Conservation (phyloP, 148 eudicot species). For the Rhododendron griersonianum region DNA sequence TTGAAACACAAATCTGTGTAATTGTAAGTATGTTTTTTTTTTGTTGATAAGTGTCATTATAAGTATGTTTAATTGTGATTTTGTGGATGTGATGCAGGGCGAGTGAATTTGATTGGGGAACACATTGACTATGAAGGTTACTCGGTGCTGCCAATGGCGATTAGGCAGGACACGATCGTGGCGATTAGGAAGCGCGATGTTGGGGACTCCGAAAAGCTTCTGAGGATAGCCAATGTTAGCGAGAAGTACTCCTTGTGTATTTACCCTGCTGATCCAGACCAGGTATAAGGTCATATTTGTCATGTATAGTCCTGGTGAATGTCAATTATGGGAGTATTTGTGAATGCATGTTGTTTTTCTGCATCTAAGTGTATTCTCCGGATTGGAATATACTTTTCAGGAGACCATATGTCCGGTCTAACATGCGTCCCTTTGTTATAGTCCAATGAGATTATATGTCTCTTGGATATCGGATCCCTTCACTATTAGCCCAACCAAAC, state of each 20-base stretch:
- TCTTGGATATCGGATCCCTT: neutral
- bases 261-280: conserved; percentile 76
- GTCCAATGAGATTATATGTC: neutral
- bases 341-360: conserved; percentile 2
- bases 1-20: neutral
- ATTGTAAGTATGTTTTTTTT: neutral
- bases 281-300: conserved; percentile 35
- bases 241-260: conserved; percentile 75
- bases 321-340: neutral
- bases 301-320: neutral
- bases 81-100: conserved; percentile 8
- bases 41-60: too few species aligned
- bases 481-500: neutral
- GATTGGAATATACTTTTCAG: neutral
- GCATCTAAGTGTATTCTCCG: neutral
- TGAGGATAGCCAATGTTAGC: conserved; percentile 70
- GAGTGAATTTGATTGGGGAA: conserved; percentile 97
- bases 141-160: conserved; percentile 94
- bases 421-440: neutral
- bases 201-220: conserved; percentile 37
- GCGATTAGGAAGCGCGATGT: conserved; percentile 56
- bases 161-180: conserved; percentile 80
- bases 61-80: conserved; percentile 22
- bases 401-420: neutral
- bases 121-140: conserved; percentile 96